Evolutionary conservation across 1,284 basidiomycete species (phyloP).

Genomic region (Leccinum idahoense): DNA sequence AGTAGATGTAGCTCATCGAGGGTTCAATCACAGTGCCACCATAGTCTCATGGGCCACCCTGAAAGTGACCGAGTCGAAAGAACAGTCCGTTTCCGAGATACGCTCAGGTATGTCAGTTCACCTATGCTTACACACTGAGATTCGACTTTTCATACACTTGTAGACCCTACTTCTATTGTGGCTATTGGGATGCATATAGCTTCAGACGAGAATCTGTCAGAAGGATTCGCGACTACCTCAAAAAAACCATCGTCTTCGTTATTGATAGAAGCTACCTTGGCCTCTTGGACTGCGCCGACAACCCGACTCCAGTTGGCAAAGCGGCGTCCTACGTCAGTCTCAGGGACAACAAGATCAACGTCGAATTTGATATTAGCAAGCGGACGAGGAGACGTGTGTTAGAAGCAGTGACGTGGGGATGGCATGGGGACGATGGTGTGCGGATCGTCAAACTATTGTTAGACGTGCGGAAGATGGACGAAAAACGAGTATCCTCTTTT

Average conservation of each 20-base stretch:
- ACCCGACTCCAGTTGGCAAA: slow-evolving; percentile 66
- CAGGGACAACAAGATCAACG: slow-evolving; percentile 62
- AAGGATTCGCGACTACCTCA: slow-evolving; percentile 51
- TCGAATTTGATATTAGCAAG: slow-evolving; percentile 58
- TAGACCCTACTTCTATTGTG: slow-evolving; percentile 61
- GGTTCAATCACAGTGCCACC: slow-evolving; percentile 45
- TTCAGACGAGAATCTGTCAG: slow-evolving; percentile 51
- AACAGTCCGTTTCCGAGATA: slow-evolving; percentile 42
- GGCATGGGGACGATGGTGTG: slow-evolving; percentile 80
- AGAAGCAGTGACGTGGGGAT: slow-evolving; percentile 78
- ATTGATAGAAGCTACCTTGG: slow-evolving; percentile 73
- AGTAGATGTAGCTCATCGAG: slow-evolving; percentile 60
- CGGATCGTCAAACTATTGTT: slow-evolving; percentile 79
- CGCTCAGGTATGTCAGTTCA: slow-evolving; percentile 52
- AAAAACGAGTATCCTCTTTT: too few relatives aligned
- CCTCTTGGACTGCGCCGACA: slow-evolving; percentile 73
- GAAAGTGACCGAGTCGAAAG: slow-evolving; percentile 51
- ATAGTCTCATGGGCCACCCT: slow-evolving; percentile 27
- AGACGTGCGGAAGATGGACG: slow-evolving; percentile 34
- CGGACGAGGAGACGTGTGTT: slow-evolving; percentile 66
- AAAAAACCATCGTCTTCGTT: slow-evolving; percentile 58
- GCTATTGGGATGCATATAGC: slow-evolving; percentile 57
- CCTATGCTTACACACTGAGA: not conserved
- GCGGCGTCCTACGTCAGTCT: slow-evolving; percentile 66
- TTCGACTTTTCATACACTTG: slow-evolving; percentile 6